Conservation (phyloP, 2,329 filamentous ascomycete species). For the Diaporthe humulicola region DNA sequence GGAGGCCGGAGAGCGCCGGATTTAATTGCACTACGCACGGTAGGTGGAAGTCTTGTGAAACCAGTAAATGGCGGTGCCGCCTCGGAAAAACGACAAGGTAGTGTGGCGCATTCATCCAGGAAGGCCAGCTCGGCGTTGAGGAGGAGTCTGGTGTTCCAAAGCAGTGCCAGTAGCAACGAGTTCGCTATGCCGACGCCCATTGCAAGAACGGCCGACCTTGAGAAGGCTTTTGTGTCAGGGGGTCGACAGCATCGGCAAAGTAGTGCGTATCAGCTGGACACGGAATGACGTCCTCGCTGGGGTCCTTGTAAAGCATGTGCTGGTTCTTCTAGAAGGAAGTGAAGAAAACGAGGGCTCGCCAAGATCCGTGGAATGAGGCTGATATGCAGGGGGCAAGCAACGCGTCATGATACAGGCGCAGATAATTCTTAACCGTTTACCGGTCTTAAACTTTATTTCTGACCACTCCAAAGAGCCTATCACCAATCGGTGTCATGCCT, state of each 20-base stretch:
- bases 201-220: not conserved
- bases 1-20: not conserved
- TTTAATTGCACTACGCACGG: conserved; percentile 31
- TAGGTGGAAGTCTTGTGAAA: conserved; percentile 24
- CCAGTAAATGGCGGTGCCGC: not conserved
- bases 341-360: not conserved
- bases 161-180: not conserved
- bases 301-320: not conserved
- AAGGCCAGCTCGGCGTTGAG: conserved; percentile 8
- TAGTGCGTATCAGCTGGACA: conserved; percentile 8
- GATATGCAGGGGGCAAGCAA: conserved; percentile 12
- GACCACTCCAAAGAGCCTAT: not conserved
- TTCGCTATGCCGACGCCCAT: not conserved
- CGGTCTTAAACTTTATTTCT: conserved; percentile 25
- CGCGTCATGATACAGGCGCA: conserved; percentile 3
- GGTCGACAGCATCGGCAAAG: too few relatives aligned
- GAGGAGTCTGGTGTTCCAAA: conserved; percentile 3
- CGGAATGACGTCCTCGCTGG: conserved; percentile 6
- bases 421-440: conserved; percentile 6
- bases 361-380: conserved; percentile 27
- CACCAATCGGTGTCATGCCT: not conserved
- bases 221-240: not conserved
- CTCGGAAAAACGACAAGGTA: not conserved
- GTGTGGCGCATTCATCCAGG: not conserved
- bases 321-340: not conserved